Evolutionary conservation across 2,329 filamentous ascomycete genomes (phyloP).

Genomic region (Pseudonectria buxi): DNA sequence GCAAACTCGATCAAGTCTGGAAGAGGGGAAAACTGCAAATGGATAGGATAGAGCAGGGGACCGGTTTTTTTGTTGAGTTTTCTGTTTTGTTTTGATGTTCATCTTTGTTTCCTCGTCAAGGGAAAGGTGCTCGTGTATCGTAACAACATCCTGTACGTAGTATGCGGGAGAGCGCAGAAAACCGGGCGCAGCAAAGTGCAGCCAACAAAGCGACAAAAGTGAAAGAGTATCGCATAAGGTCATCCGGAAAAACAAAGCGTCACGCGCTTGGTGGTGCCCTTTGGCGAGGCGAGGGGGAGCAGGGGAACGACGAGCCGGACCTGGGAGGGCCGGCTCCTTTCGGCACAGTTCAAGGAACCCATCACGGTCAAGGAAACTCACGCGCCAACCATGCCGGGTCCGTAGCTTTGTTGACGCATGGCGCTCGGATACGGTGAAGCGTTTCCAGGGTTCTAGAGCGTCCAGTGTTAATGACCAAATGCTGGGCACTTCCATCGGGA

Average conservation of each 20-base stretch:
- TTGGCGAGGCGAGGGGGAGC: constrained; percentile 4
- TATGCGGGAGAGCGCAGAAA: no score
- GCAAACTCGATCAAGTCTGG: not conserved
- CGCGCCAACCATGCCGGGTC: constrained; percentile 52
- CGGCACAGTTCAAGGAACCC: no score
- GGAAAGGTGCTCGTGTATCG: no score
- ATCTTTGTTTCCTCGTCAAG: constrained; percentile 1
- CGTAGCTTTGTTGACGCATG: constrained; percentile 47
- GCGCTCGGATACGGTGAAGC: constrained; percentile 36
- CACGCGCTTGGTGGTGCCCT: no score
- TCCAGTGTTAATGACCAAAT: constrained; percentile 33
- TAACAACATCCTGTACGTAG: no score
- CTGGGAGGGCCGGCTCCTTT: no score
- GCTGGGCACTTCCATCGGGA: constrained; percentile 7
- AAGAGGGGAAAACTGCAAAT: no score
- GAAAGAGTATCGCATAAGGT: no score
- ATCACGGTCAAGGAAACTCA: constrained; percentile 25
- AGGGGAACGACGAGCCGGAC: no score
- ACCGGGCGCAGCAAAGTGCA: not conserved
- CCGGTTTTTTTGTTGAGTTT: not conserved
- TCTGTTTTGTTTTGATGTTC: not conserved
- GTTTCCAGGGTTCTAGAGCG: constrained; percentile 40
- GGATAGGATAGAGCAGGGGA: no score
- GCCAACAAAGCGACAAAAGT: no score
- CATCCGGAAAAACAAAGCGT: no score